Conservation (phyloP, 2,329 filamentous ascomycete species). For the Ascochyta clinopodiicola region DNA sequence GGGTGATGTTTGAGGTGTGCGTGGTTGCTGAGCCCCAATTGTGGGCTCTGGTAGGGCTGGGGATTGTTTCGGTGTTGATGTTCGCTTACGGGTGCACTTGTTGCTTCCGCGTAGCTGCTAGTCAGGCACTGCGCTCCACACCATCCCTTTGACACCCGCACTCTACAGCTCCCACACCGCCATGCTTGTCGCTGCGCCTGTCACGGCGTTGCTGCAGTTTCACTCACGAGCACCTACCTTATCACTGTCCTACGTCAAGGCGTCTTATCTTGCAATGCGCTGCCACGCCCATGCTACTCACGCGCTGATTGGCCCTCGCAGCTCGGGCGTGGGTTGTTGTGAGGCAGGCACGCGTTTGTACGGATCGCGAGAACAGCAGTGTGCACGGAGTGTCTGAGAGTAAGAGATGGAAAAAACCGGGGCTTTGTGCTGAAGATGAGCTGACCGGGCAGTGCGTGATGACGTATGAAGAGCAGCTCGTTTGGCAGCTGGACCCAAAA, state of each 20-base stretch:
- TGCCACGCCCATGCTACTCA: background rate
- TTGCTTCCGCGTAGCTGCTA: conserved; percentile 4
- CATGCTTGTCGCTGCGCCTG: conserved; percentile 15
- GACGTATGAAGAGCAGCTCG: conserved; percentile 24
- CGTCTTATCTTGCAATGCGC: conserved; percentile 15
- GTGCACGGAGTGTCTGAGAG: conserved; percentile 12
- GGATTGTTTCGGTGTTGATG: background rate
- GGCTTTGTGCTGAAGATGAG: conserved; percentile 20
- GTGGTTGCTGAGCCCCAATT: conserved; percentile 3
- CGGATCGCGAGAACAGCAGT: conserved; percentile 17
- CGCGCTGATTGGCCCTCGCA: conserved; percentile 39
- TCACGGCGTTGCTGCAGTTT: conserved; percentile 18
- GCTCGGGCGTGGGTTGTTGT: conserved; percentile 21
- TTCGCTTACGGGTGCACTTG: conserved; percentile 19
- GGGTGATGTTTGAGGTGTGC: background rate
- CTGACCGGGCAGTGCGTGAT: conserved; percentile 26
- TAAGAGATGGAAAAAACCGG: conserved; percentile 22
- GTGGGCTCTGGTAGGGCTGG: background rate
- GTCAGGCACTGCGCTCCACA: conserved; percentile 16
- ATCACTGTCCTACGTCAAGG: conserved; percentile 12
- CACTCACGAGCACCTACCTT: conserved; percentile 13
- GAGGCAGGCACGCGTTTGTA: conserved; percentile 25
- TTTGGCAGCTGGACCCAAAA: conserved; percentile 10
- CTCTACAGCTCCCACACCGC: conserved; percentile 15
- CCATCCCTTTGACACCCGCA: conserved; percentile 13